A percentile compares a stretch with the other conserved stretches of the same genome.
These are phyloP conservation scores for Macrocystidia cucumis DNA, from an alignment of 1,284 basidiomycete genomes.

Conservation along the genomic window DNA sequence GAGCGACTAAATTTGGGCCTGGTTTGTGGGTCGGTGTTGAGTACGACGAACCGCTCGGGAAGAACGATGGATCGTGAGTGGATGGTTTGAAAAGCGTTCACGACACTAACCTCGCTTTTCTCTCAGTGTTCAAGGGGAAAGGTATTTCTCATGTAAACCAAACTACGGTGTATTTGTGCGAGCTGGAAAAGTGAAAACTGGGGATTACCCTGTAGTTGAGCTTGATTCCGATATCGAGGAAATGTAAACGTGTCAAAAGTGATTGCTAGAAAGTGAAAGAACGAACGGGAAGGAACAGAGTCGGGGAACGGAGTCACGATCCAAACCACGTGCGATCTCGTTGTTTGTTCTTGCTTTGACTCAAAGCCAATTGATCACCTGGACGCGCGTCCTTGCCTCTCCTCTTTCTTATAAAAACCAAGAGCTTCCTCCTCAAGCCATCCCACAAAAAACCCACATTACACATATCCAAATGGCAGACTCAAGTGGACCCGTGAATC, in stretches of 20 bases:
- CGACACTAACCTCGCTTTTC: conserved; percentile 4
- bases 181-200: conserved; percentile 76
- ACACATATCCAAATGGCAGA: conserved; percentile 46
- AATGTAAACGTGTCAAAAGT: conserved; percentile 1
- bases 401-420: conserved; percentile 21
- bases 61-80: conserved; percentile 90
- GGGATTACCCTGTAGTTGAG: conserved; percentile 84
- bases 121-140: conserved; percentile 72
- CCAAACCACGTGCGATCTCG: conserved; percentile 18
- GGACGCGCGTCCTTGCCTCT: conserved; percentile 37
- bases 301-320: conserved; percentile 11
- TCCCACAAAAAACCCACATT: no score
- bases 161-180: conserved; percentile 87
- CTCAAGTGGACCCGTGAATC: conserved; percentile 71
- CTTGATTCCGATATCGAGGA: conserved; percentile 51
- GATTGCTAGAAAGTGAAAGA: conserved; percentile 22
- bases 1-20: conserved; percentile 71
- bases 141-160: conserved; percentile 76
- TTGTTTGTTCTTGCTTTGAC: conserved; percentile 27
- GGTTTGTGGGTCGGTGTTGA: conserved; percentile 90
- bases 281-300: conserved; percentile 18
- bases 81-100: conserved; percentile 1
- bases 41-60: conserved; percentile 94
- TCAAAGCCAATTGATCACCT: conserved; percentile 8
- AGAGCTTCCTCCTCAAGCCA: no score